Evolutionary conservation across 2,329 filamentous ascomycete species (phyloP).

Genomic region (Ophiostoma sp.): DNA sequence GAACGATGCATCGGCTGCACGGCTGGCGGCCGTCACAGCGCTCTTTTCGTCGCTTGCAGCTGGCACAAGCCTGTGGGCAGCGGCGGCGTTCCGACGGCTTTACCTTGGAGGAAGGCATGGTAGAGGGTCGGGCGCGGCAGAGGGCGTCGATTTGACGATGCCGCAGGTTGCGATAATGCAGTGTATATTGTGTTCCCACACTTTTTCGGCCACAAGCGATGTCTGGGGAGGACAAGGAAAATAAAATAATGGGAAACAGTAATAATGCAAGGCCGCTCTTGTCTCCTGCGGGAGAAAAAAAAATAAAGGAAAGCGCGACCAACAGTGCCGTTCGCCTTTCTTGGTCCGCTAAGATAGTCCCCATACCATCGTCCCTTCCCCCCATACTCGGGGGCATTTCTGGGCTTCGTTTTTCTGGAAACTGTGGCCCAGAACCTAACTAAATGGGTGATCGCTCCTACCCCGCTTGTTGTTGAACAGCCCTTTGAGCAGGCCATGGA

Average conservation of each 20-base stretch:
- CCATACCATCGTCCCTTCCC: constrained; percentile 2
- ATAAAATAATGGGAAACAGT: constrained; percentile 1
- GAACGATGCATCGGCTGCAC: constrained; percentile 34
- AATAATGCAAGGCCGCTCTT: background rate
- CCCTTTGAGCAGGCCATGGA: background rate
- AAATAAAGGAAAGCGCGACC: background rate
- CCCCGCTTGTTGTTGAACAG: constrained; percentile 9
- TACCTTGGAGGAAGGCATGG: constrained; percentile 32
- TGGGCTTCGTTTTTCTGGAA: background rate
- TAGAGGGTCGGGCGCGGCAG: constrained; percentile 15
- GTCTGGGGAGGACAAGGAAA: background rate
- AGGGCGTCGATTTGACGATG: constrained; percentile 9
- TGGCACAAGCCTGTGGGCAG: constrained; percentile 34
- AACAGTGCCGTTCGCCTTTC: background rate
- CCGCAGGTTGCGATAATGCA: constrained; percentile 9
- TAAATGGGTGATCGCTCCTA: constrained; percentile 2
- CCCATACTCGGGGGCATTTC: constrained; percentile 1
- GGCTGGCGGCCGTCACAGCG: constrained; percentile 36
- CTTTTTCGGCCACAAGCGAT: constrained; percentile 1
- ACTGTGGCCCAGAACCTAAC: background rate
- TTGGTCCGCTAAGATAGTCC: background rate
- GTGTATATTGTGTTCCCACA: constrained; percentile 13
- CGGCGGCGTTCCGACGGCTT: constrained; percentile 33
- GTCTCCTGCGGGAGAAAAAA: background rate
- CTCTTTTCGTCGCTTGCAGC: constrained; percentile 37